Evolutionary conservation across 169 alveolate genomes (phyloP), one percentile per base, ranked within the genome.

Genomic region (Plasmodium malariae): DNA sequence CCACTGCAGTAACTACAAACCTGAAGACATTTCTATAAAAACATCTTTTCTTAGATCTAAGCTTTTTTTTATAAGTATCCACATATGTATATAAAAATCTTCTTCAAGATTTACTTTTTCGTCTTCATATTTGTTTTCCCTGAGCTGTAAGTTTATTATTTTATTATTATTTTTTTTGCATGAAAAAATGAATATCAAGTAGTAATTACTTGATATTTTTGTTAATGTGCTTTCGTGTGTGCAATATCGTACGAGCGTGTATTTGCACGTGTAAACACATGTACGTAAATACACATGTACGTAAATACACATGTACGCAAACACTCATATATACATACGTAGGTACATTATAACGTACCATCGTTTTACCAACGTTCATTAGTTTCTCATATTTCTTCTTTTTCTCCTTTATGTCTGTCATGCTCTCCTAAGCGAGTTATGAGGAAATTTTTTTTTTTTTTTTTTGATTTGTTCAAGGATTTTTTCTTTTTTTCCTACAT

Each of bases 51-150:
- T 55, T 49, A 83, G 51, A 83, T 83, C 91, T 45, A 83, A 30
- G 43, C 91, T 83, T 67, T 83, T 83, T 68, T 83, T 83, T 65
- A 83, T 83, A 19, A 83, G 91, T 32, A 83, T 60, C 91, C 91
- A 83, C 83, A 68, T 68, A 71, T 83, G 91, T 34, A 65, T 24
- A 43, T 83, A 83, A 57, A 40, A 28, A 30, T 83, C 91, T 24
- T 67, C 67, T 43, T 83, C 76, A 26, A 19, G 30, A 9, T 26
- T 37, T 43, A 72, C 9, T 51, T 30, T 28, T 2, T 83, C 71
- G 9, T 83, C 88, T 59, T 76, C 68, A 36, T 43, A 60, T 76
- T 60, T 60, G 51, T 51, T 49, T 43, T 76, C 59, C 62, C 26
- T 67, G 17, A 34, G 21, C 88, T 76, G 48, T 5, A 24, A 11